These are phyloP conservation scores for Parasarocladium wereldwijsianum DNA, from an alignment of 2,329 filamentous ascomycete species.

Conservation along the genomic window DNA sequence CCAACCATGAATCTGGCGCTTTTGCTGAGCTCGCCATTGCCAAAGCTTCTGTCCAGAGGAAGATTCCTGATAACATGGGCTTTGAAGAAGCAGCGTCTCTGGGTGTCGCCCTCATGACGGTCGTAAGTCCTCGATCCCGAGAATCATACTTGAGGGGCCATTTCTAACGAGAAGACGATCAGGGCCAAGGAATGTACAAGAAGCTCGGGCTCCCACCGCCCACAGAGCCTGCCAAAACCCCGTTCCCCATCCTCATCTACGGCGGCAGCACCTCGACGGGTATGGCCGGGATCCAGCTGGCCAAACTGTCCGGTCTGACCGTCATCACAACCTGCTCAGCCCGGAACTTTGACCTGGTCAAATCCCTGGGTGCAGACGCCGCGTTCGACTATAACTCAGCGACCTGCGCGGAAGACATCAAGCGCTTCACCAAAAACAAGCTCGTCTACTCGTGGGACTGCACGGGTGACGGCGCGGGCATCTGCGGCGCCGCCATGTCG, in stretches of 20 bases:
- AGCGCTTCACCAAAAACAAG: constrained; percentile 7
- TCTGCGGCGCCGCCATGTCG: constrained; percentile 1
- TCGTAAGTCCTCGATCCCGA: constrained; percentile 11
- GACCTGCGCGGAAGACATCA: constrained; percentile 8
- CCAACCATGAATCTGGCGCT: constrained; percentile 21
- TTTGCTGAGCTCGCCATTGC: constrained; percentile 24
- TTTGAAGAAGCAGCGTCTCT: constrained; percentile 29
- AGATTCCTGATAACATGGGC: constrained; percentile 26
- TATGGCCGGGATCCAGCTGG: constrained; percentile 28
- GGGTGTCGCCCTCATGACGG: constrained; percentile 25
- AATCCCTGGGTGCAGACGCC: constrained; percentile 24
- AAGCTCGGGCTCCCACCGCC: constrained; percentile 31
- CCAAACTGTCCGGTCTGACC: constrained; percentile 18
- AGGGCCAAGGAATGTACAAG: constrained; percentile 35
- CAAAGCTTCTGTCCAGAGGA: constrained; percentile 25
- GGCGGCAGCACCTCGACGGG: constrained; percentile 37
- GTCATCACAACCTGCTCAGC: constrained; percentile 27
- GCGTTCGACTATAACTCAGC: constrained; percentile 28
- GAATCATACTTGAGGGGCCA: too few relatives aligned
- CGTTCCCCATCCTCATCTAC: constrained; percentile 24
- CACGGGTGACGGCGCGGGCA: constrained; percentile 2
- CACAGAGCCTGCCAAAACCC: constrained; percentile 17
- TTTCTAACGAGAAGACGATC: not conserved
- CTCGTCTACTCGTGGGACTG: constrained; percentile 20
- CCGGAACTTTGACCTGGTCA: constrained; percentile 27